A percentile compares a stretch with the other conserved stretches of the same genome.
phyloP scores from a whole-genome alignment of 768 basidiomycete genomes.

The Erythrobasidium yunnanense region DNA sequence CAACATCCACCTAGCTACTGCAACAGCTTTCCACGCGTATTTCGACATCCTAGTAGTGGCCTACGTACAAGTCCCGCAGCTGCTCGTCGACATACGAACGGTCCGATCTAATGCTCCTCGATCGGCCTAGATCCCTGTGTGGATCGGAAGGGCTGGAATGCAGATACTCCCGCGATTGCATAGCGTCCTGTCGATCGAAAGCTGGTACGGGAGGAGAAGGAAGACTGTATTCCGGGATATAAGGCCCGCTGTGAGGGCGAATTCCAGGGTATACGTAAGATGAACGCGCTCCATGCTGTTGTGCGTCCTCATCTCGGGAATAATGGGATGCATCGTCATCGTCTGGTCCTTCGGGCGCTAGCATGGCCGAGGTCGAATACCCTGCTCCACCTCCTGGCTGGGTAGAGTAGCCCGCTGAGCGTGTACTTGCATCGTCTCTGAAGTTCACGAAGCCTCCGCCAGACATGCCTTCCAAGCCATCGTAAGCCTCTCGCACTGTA shows the following conservation, averaged over 20 bases:
- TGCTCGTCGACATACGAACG: conserved; percentile 19
- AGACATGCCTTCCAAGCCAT: not conserved
- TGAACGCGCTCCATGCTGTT: not conserved
- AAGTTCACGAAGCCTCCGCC: conserved; percentile 10
- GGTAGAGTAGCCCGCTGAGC: not conserved
- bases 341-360: conserved; percentile 10
- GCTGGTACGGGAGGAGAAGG: conserved; percentile 18
- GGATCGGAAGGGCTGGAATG: not conserved
- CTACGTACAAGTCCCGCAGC: conserved; percentile 13
- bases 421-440: conserved; percentile 16
- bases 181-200: conserved; percentile 16
- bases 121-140: not conserved
- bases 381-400: not conserved
- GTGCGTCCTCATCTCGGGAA: not conserved
- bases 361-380: not conserved
- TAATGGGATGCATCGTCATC: conserved; percentile 25
- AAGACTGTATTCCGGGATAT: conserved; percentile 14
- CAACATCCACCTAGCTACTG: no score
- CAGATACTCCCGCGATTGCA: not conserved
- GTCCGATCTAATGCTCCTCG: not conserved
- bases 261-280: not conserved
- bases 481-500: not conserved
- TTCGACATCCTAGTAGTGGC: conserved; percentile 13
- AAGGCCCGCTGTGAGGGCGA: not conserved
- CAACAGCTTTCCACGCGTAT: no score